Conservation (phyloP, 257 asterid species). For the Gentiana macrophylla region DNA sequence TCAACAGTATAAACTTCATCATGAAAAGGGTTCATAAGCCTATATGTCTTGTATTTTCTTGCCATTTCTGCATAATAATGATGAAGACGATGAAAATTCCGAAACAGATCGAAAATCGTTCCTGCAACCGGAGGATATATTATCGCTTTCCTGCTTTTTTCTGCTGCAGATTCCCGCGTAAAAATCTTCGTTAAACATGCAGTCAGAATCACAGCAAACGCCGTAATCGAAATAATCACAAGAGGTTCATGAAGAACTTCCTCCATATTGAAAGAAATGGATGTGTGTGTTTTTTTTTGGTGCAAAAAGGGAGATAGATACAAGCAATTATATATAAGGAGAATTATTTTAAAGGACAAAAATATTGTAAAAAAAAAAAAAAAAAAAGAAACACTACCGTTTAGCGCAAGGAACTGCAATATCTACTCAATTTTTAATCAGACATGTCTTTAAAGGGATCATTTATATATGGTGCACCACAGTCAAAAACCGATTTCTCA, state of each 20-base stretch:
- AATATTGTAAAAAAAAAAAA: too few relatives aligned
- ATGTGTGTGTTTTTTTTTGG: too few relatives aligned
- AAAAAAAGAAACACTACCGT: too few relatives aligned
- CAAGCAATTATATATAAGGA: too few relatives aligned
- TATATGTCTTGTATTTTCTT: slow-evolving; percentile 33
- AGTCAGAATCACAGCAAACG: slow-evolving; percentile 15
- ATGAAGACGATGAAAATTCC: slow-evolving; percentile 25
- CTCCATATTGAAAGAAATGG: not conserved
- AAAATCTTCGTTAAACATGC: slow-evolving; percentile 10
- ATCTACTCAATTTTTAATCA: too few relatives aligned
- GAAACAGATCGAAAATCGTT: slow-evolving; percentile 34
- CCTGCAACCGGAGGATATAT: slow-evolving; percentile 29
- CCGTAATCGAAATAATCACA: slow-evolving; percentile 5
- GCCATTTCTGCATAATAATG: slow-evolving; percentile 39
- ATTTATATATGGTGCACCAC: too few relatives aligned
- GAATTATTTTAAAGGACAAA: too few relatives aligned
- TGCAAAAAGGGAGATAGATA: too few relatives aligned
- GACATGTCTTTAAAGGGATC: too few relatives aligned
- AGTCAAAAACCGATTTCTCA: too few relatives aligned
- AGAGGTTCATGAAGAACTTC: not conserved
- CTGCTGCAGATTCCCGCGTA: slow-evolving; percentile 1
- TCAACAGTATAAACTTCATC: slow-evolving; percentile 47
- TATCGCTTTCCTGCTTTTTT: not conserved
- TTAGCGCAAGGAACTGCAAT: too few relatives aligned
- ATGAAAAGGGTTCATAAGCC: slow-evolving; percentile 30